Conservation (phyloP, 75 land plant genomes). For the Sequoia sempervirens region DNA sequence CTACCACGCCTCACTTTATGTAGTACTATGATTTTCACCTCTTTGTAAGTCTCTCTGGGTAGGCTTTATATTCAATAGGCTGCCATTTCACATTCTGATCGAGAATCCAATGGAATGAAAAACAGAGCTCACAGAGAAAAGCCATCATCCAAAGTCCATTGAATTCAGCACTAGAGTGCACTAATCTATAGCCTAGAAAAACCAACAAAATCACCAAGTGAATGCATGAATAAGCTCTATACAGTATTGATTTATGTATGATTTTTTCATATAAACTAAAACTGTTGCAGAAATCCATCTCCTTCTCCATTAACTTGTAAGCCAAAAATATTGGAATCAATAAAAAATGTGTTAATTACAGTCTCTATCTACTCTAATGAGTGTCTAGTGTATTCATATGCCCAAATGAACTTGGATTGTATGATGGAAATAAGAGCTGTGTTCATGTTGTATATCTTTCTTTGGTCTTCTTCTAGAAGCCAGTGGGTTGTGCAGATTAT, state of each 20-base stretch:
- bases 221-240: neutral
- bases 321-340: neutral
- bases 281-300: neutral
- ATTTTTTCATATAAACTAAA: neutral
- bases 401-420: too few relatives aligned
- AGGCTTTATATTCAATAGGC: neutral
- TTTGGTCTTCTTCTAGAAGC: neutral
- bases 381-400: neutral
- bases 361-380: neutral
- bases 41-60: neutral
- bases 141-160: neutral
- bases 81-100: neutral
- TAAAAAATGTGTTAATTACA: neutral
- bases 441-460: neutral
- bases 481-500: neutral
- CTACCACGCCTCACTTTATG: too few relatives aligned
- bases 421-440: neutral
- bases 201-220: neutral
- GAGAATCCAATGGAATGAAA: neutral
- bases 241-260: neutral
- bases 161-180: neutral
- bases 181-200: neutral
- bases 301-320: neutral
- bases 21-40: neutral
- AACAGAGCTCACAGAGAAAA: neutral